Base-by-base conservation (phyloP, 1,139 yeast genomes). In the Komagataea norvegica region DNA sequence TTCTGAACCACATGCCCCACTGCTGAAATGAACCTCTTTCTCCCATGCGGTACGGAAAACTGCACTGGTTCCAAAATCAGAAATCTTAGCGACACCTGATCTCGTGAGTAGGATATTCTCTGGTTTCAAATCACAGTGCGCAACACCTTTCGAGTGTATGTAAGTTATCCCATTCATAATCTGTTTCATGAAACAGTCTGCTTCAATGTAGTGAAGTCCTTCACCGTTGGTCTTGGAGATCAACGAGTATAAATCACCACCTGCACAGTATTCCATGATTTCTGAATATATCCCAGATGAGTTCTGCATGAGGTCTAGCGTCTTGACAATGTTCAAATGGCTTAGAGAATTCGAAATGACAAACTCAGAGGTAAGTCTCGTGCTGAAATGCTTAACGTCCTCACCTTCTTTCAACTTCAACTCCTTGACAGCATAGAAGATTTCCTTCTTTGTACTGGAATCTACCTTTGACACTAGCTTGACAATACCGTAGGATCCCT, bases 21-120 rank as follows among this genome's bases (percentile, higher is more conserved):
- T 56, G 27, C 70, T 68, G 31, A 65, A 64, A 44, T 74, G 77
- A 21, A 72, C 68, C 31, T 67, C 63, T 41, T 68, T 70, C 48
- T 79, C 82, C 82, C 86, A 80, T 9, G 79, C 79, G 1, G 87
- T 79, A 50, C 76, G 70, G 50, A 81, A 77, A n/a, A 81, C 87
- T 40, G 77, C 80, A 32, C 85, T 73, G 27, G 84, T 79, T n/a
- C 91, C 91, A 57, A 81, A 81, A 58, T 81, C 91, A 33, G 79
- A 71, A 23, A 81, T 66, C 52, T 80, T 79, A 26, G 72, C 69
- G 49, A 60, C 67, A 34, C 70, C 84, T 49, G 59, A 66, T 24
- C 65, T 64, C 8, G 74, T 71, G 34, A 68, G 58, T 25, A 81
- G 54, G 23, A 81, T 65, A 53, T 81, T 81, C 49, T 81, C 89